Evolutionary conservation across 2,329 filamentous ascomycete genomes (phyloP), one percentile per base, ranked within the genome.

Genomic region (Ophiocordyceps polyrhachis-furcata): DNA sequence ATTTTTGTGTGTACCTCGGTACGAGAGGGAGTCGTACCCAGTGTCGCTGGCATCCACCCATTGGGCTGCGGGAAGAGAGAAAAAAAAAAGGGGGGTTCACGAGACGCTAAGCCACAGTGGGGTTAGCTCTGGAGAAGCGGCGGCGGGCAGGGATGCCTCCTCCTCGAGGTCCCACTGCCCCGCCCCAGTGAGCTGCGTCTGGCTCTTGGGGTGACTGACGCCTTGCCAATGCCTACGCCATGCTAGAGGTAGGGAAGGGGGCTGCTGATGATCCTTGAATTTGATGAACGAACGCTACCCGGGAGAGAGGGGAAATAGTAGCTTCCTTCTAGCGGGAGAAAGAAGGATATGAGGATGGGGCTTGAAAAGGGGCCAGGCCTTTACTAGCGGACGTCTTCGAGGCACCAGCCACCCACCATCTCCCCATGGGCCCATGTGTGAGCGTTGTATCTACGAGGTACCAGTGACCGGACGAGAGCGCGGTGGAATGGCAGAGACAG

Each of bases 41-140:
- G 32, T 37, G 32, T 17, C 14, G 32, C 32, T 37, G 32, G 32
- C 14, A n/a, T 37, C 32, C 32, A 17, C 15, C n/a, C 40, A 45
- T 42, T 42, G 40, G 40, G 51, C 52, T 50, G 51, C 51, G 53
- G 48, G 52, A 59, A 59, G n/a, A n/a, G n/a, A n/a, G n/a, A n/a
- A n/a, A n/a, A n/a, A n/a, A n/a, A n/a, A n/a, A n/a, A 61, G 56
- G 58, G 56, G 58, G 58, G 57, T 57, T 54, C 47, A 52, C 45
- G 43, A 35, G 32, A 40, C 43, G 45, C 57, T 58, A 61, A 41
- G 19, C 56, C 49, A 3, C 19, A 50, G 49, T 9, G 3, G 48
- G 52, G n/a, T 46, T 60, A 56, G 54, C 48, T 55, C 53, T 57
- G 47, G 56, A 53, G 54, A 56, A 49, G 54, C 53, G 57, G 54